Evolutionary conservation across 2,329 filamentous ascomycete genomes (phyloP), one percentile per base, ranked within the genome.

Genomic region (Ceratocystiopsis brevicomis): DNA sequence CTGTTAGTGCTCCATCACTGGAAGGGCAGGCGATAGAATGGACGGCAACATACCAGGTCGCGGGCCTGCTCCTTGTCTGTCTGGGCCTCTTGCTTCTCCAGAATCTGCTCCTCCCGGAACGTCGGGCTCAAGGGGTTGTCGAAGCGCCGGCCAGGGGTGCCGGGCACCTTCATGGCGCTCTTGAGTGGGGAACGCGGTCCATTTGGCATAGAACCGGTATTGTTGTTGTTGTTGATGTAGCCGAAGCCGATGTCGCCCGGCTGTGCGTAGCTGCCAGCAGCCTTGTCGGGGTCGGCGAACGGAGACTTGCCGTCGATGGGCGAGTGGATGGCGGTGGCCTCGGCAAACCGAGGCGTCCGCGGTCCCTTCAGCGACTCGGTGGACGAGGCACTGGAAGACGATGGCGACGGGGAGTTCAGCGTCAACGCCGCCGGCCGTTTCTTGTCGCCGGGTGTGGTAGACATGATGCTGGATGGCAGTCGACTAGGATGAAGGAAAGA

Each of bases 191-290:
- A 81, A 53, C 71, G 78, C 43, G 84, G 83, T 35, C 78, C 73
- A 66, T 72, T 73, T 47, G 71, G 78, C 57, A 73, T 67, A 50
- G 68, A 68, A 54, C 77, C 69, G 47, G 69, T 63, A 52, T 77
- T 66, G 57, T 66, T 62, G 52, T 69, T 69, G 53, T 74, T 69
- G 53, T 74, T 69, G 56, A 95, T 81, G 64, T 94, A 95, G 58
- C 87, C 86, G 60, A 96, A 95, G 51, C 87, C 87, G 50, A 94
- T 74, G 63, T 94, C 86, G 46, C 78, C 82, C 32, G 87, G 81
- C 57, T 85, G 79, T 43, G 77, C 65, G 57, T 81, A 72, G 43
- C 71, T 66, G 51, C 67, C 62, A 57, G 73, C 66, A 38, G 68
- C 68, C 49, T 63, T 65, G 37, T 73, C 69, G 40, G 69, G 67